Evolutionary conservation across 2,329 filamentous ascomycete genomes (phyloP), one percentile per base, ranked within the genome.

Genomic region (Epichloe gansuensis): DNA sequence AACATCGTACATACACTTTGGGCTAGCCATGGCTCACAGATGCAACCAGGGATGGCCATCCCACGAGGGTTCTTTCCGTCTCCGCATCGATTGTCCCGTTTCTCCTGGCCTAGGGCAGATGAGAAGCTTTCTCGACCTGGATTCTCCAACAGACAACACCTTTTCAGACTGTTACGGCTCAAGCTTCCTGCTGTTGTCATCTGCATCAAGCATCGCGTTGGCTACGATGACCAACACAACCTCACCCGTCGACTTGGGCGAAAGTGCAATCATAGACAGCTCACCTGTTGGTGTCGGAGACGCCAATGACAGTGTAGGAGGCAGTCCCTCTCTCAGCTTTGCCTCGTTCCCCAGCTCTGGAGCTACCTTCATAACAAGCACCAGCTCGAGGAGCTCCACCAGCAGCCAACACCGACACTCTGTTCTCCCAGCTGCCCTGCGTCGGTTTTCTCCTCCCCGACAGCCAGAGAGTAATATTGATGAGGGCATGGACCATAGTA

Each of bases 331-430:
- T 46, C 41, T 34, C 38, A 53, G 44, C 45, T 43, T 47, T 52
- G 49, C 34, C 49, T 50, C 41, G 42, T 53, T 52, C n/a, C 57
- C 47, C 52, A 58, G 41, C 50, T 54, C 37, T 56, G 55, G 31
- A 51, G 57, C 48, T 51, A 57, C 51, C 55, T 58, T 49, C 57
- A 60, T 43, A 55, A 60, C 46, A 55, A 63, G 34, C 56, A 57
- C 51, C 55, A 59, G 34, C 53, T 64, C 52, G 56, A 54, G 34
- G 46, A 52, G 51, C 53, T 54, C 45, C 50, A 49, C 47, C 39
- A 51, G 13, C 45, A 54, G 48, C 53, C 54, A 41, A 37, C 46
- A 42, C 17, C 44, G 28, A 43, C 58, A 35, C 48, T 53, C 49
- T 41, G 52, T 9, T 46, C 55, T 50, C 52, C 52, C 37, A 56